Conservation (phyloP, 208 protist species). For the Crithidia fasciculata region DNA sequence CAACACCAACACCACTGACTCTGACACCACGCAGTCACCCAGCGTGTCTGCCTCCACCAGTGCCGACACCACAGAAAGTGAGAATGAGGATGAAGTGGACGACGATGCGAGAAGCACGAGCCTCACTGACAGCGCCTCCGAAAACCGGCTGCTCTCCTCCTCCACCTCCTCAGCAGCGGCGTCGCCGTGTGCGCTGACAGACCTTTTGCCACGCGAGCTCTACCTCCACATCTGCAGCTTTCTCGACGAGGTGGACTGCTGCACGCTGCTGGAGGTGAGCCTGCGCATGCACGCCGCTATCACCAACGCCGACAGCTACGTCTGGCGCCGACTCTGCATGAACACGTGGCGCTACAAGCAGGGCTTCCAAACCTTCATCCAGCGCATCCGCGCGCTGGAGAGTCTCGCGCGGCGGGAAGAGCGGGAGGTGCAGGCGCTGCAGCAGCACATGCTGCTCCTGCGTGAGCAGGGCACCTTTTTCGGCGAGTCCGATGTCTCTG, state of each 20-base stretch:
- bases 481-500: slow-evolving; percentile 41
- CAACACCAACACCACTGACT: too few species aligned
- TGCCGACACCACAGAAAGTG: too few species aligned
- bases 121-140: background rate
- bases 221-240: slow-evolving; percentile 62
- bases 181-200: slow-evolving; percentile 22
- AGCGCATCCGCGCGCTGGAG: slow-evolving; percentile 34
- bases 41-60: too few species aligned
- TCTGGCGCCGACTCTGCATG: slow-evolving; percentile 73
- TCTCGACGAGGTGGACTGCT: slow-evolving; percentile 54
- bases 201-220: slow-evolving; percentile 53
- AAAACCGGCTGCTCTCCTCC: background rate
- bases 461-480: slow-evolving; percentile 27
- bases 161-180: slow-evolving; percentile 6
- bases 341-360: slow-evolving; percentile 62
- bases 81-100: too few species aligned
- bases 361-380: slow-evolving; percentile 58
- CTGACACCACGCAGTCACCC: too few species aligned
- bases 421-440: slow-evolving; percentile 49
- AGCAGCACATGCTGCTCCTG: slow-evolving; percentile 67
- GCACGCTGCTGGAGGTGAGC: slow-evolving; percentile 67
- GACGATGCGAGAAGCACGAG: too few species aligned
- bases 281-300: slow-evolving; percentile 59
- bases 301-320: slow-evolving; percentile 51
- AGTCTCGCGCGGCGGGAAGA: slow-evolving; percentile 39